Evolutionary conservation across 2,329 filamentous ascomycete genomes (phyloP).

Genomic region (Monilinia laxa): DNA sequence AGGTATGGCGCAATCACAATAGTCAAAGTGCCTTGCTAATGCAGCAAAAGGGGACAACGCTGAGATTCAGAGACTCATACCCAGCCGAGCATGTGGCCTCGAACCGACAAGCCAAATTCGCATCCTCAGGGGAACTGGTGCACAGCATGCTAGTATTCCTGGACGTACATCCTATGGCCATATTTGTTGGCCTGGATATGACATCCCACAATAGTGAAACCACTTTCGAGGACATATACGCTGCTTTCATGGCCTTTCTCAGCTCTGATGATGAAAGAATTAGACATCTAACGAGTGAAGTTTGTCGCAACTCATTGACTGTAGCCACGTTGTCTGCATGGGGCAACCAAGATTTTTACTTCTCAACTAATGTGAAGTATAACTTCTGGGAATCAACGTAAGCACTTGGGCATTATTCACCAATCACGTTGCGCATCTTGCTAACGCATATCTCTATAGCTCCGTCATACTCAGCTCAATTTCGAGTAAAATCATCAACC

Average conservation of each 20-base stretch:
- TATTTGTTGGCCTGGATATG: slow-evolving; percentile 47
- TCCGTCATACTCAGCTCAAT: slow-evolving; percentile 38
- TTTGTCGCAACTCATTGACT: slow-evolving; percentile 37
- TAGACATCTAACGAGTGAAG: slow-evolving; percentile 35
- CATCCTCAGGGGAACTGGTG: slow-evolving; percentile 46
- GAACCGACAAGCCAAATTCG: slow-evolving; percentile 45
- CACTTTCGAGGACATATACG: slow-evolving; percentile 39
- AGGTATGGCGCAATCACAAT: slow-evolving; percentile 45
- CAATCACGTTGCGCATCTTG: neutral
- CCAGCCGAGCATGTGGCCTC: slow-evolving; percentile 44
- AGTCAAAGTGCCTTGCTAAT: slow-evolving; percentile 27
- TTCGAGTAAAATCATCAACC: slow-evolving; percentile 35
- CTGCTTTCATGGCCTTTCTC: slow-evolving; percentile 38
- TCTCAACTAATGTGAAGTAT: slow-evolving; percentile 31
- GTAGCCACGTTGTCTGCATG: slow-evolving; percentile 34
- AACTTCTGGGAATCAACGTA: slow-evolving; percentile 43
- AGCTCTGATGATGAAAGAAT: slow-evolving; percentile 40
- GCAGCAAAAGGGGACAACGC: slow-evolving; percentile 28
- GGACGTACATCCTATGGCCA: slow-evolving; percentile 51
- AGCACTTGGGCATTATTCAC: slow-evolving; percentile 25
- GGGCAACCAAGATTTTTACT: slow-evolving; percentile 30
- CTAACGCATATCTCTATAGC: slow-evolving; percentile 26
- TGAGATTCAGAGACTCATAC: slow-evolving; percentile 35
- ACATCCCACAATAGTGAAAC: slow-evolving; percentile 41
- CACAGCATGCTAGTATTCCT: slow-evolving; percentile 58